These are phyloP conservation scores for Trypanosoma conorhini DNA, from an alignment of 208 protist genomes.

Conservation along the genomic window DNA sequence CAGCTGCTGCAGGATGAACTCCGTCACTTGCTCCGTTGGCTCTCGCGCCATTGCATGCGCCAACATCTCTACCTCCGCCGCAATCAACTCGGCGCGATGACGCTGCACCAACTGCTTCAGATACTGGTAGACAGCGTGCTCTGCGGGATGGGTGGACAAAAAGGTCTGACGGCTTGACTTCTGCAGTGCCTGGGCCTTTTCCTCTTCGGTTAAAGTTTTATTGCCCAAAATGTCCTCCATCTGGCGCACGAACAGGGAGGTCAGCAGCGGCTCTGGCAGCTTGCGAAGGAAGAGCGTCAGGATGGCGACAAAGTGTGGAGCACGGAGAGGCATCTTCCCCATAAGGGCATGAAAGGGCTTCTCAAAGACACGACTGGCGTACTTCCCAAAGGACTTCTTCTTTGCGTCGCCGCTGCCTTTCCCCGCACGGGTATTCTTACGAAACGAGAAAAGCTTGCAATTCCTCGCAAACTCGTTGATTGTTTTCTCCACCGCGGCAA, in stretches of 20 bases:
- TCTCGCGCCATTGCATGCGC: conserved; percentile 21
- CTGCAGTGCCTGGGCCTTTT: conserved; percentile 13
- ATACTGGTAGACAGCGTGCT: conserved; percentile 26
- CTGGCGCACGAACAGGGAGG: conserved; percentile 41
- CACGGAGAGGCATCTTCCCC: conserved; percentile 2
- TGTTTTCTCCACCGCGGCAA: conserved; percentile 14
- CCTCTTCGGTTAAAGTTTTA: not conserved
- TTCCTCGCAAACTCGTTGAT: conserved; percentile 29
- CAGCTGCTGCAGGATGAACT: conserved; percentile 24
- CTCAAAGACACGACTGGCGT: conserved; percentile 21
- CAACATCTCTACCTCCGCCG: conserved; percentile 38
- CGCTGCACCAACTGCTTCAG: conserved; percentile 23
- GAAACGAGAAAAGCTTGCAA: conserved; percentile 7
- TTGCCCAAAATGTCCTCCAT: conserved; percentile 36
- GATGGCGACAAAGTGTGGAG: conserved; percentile 24
- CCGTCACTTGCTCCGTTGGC: conserved; percentile 11
- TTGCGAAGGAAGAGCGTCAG: conserved; percentile 37
- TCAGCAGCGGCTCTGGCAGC: conserved; percentile 49
- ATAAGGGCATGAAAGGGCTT: conserved; percentile 15
- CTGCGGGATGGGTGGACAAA: conserved; percentile 6
- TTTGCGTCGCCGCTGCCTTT: not conserved
- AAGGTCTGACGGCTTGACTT: conserved; percentile 20
- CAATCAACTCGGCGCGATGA: conserved; percentile 36
- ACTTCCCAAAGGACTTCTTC: not conserved
- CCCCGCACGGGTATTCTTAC: not conserved